A percentile compares a stretch with the other conserved stretches of the same genome.
These are phyloP conservation scores for Dendrobium officinale DNA, from an alignment of 106 monocot genomes.

Conservation along the genomic window DNA sequence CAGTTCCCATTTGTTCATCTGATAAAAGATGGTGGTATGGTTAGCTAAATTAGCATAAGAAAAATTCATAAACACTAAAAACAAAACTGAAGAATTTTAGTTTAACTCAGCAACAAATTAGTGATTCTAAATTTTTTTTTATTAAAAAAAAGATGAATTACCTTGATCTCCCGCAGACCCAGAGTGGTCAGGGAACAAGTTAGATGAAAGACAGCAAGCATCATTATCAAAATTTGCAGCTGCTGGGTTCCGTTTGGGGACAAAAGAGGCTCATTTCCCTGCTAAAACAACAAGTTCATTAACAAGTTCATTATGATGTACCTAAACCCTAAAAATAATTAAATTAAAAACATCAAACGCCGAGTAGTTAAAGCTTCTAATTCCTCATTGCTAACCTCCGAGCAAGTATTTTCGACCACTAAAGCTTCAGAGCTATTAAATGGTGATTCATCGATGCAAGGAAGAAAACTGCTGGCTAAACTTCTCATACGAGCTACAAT, in stretches of 20 bases:
- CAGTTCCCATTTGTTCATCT: slow-evolving; percentile 36
- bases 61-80: neutral
- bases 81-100: neutral
- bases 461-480: slow-evolving; percentile 10
- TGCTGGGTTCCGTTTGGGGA: slow-evolving; percentile 10
- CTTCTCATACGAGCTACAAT: no score
- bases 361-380: neutral
- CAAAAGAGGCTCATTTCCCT: slow-evolving; percentile 18
- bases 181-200: slow-evolving; percentile 8
- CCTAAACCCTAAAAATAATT: neutral
- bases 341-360: neutral
- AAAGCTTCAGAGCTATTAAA: neutral
- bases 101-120: neutral
- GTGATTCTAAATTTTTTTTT: neutral
- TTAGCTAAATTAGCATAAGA: neutral
- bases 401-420: neutral
- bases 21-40: neutral
- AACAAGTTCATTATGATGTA: neutral
- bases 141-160: neutral
- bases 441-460: slow-evolving; percentile 1
- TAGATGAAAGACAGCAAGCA: slow-evolving; percentile 8
- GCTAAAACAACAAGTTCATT: neutral
- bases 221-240: slow-evolving; percentile 15
- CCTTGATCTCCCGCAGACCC: slow-evolving; percentile 13
- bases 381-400: neutral